Percentiles rank a stretch among this genome's conserved stretches.
phyloP scores from a whole-genome alignment of 768 basidiomycete species.

The Suillus bovinus region DNA sequence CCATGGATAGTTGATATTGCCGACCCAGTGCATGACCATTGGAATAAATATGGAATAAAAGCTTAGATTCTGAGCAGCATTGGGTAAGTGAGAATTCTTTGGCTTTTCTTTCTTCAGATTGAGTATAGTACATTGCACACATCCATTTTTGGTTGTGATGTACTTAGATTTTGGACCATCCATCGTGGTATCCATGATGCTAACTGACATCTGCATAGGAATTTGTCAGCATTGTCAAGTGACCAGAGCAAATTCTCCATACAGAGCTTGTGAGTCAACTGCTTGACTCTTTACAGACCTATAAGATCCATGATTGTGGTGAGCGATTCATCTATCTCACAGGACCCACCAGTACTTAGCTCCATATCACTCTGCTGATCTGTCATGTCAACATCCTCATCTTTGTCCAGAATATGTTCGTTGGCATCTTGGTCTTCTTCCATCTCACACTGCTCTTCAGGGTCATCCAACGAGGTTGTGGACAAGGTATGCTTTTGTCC shows the following conservation, averaged over 20 bases:
- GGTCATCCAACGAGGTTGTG: not conserved
- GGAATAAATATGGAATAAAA: not conserved
- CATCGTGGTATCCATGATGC: not conserved
- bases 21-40: not conserved
- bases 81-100: not conserved
- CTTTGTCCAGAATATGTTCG: no score
- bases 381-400: not conserved
- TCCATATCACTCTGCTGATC: not conserved
- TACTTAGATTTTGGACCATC: not conserved
- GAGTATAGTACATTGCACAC: not conserved
- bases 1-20: not conserved
- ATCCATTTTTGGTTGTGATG: not conserved
- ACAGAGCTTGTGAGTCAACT: not conserved
- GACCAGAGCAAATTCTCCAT: not conserved
- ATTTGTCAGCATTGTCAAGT: not conserved
- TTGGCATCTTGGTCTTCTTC: not conserved
- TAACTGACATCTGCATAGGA: not conserved
- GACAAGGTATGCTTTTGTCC: not conserved
- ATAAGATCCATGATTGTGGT: not conserved
- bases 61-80: not conserved
- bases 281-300: not conserved
- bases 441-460: not conserved
- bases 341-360: not conserved
- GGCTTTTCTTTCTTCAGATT: not conserved
- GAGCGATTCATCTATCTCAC: not conserved